Percentiles rank a stretch among this genome's conserved stretches.
phyloP scores from a whole-genome alignment of 768 basidiomycete genomes.

The Cantharellus anzutake region DNA sequence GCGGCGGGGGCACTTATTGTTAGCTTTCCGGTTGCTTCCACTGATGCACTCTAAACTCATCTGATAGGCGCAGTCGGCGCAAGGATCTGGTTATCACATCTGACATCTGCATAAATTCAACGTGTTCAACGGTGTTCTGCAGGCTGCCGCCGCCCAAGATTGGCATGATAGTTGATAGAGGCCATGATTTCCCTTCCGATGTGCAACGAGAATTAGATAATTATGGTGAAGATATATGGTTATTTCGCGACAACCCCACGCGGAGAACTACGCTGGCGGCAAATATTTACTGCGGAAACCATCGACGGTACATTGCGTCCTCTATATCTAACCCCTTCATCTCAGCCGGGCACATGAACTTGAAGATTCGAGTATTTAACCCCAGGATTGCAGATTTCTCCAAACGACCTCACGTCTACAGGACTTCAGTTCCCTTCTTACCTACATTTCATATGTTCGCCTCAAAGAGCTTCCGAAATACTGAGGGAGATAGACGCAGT shows the following conservation, averaged over 20 bases:
- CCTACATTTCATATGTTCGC: conserved; percentile 78
- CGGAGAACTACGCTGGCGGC: conserved; percentile 49
- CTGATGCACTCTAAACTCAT: neutral
- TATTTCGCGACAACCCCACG: conserved; percentile 40
- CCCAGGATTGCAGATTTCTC: conserved; percentile 48
- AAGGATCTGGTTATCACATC: conserved; percentile 42
- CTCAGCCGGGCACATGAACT: neutral
- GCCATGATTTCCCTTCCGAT: conserved; percentile 47
- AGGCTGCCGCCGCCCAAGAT: conserved; percentile 48
- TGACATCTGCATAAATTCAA: neutral
- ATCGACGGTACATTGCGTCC: conserved; percentile 33
- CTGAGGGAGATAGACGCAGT: conserved; percentile 35
- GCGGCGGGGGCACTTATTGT: conserved; percentile 54
- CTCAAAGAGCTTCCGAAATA: conserved; percentile 44
- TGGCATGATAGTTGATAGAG: conserved; percentile 74
- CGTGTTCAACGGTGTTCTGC: neutral
- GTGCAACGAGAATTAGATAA: conserved; percentile 35
- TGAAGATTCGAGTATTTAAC: conserved; percentile 63
- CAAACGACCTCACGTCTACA: conserved; percentile 42
- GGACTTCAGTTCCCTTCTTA: conserved; percentile 28
- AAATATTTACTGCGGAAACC: conserved; percentile 57
- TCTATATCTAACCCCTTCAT: conserved; percentile 1
- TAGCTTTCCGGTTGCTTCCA: neutral
- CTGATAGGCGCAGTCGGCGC: conserved; percentile 45
- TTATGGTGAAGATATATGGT: conserved; percentile 64